Base-by-base conservation (phyloP, 306 rosid species). In the Begonia loranthoides region DNA sequence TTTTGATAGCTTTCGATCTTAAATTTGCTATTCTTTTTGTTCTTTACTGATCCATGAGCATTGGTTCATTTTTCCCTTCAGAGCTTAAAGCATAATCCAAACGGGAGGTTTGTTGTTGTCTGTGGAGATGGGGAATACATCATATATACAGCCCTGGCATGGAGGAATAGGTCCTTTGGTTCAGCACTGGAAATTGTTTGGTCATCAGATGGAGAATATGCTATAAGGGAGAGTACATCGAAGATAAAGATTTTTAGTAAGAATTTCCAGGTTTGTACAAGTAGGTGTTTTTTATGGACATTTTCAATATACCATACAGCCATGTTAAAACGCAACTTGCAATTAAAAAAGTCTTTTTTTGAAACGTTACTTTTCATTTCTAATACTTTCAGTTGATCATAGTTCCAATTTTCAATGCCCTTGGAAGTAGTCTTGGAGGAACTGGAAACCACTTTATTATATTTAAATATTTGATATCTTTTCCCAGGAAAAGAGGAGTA, bases 61-160 rank as follows among this genome's bases (percentile, higher is more conserved):
- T 41, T 55, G 41, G 44, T 52, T 44, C 54, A 10, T 17, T 55
- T 49, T 51, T 38, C 62, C 71, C 45, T 66, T 60, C 82, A 92
- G 99, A 83, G 78, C 75, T 73, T 92, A 63, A 86, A 60, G 83
- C 96, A 92, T 86, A 92, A 92, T 58, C 96, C 99, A 57, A 92
- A 92, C 61, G 99, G 99, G 67, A 83, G 99, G 70, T 92, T 92
- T 73, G 99, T 92, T 58, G 99, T n/a, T n/a, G n/a, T n/a, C n/a
- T n/a, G n/a, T n/a, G n/a, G n/a, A n/a, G n/a, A n/a, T n/a, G n/a
- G n/a, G n/a, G n/a, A n/a, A n/a, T n/a, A n/a, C n/a, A n/a, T n/a
- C n/a, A n/a, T n/a, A n/a, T n/a, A n/a, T n/a, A n/a, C n/a, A n/a
- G n/a, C n/a, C n/a, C n/a, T n/a, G n/a, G n/a, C n/a, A n/a, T n/a